Conservation (phyloP, 2,329 filamentous ascomycete genomes). For the Aspergillus persii region DNA sequence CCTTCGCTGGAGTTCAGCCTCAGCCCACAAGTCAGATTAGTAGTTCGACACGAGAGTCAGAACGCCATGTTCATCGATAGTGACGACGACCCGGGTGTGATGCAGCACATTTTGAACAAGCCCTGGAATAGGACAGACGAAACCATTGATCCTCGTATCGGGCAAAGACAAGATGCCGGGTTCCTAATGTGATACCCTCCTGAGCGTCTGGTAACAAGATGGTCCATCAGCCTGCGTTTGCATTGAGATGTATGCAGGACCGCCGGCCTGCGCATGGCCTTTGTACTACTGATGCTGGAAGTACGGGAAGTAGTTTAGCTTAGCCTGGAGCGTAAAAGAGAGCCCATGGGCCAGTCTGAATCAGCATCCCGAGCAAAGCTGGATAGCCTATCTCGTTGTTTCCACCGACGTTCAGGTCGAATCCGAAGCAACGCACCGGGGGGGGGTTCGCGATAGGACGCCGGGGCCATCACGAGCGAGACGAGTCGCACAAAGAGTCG, state of each 20-base stretch:
- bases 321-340: neutral
- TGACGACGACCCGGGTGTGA: neutral
- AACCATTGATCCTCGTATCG: neutral
- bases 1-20: neutral
- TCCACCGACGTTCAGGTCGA: neutral
- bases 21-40: neutral
- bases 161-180: too few species aligned
- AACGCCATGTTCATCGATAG: neutral
- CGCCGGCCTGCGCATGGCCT: too few species aligned
- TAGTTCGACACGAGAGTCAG: neutral
- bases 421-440: neutral
- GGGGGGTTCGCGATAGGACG: neutral
- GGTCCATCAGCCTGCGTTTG: neutral
- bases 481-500: slow-evolving; percentile 2
- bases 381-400: neutral
- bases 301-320: neutral
- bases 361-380: neutral
- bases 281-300: neutral
- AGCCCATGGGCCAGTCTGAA: neutral
- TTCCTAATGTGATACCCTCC: neutral
- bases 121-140: neutral
- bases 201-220: neutral
- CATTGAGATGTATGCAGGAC: neutral
- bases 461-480: neutral
- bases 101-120: neutral